These are phyloP conservation scores for Jackrogersella multiformis DNA, from an alignment of 495 filamentous ascomycete genomes.

Conservation along the genomic window DNA sequence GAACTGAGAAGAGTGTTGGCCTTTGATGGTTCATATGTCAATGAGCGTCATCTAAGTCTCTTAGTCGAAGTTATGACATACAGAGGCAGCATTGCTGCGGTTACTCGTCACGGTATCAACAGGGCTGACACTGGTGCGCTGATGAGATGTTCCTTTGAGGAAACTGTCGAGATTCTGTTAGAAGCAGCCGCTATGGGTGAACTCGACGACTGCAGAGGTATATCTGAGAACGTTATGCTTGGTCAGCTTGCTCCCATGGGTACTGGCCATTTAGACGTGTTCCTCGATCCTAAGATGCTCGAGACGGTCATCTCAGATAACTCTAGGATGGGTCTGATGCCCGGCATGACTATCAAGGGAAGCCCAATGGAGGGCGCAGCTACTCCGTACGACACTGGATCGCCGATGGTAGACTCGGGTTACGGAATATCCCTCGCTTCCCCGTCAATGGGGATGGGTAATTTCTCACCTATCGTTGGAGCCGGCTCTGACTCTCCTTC, in stretches of 20 bases:
- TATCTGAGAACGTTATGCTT: conserved; percentile 98
- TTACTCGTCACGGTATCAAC: conserved; percentile 98
- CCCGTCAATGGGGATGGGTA: conserved; percentile 76
- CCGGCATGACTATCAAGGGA: conserved; percentile 76
- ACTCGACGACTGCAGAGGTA: conserved; percentile 95
- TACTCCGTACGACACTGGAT: conserved; percentile 93
- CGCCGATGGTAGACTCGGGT: conserved; percentile 82
- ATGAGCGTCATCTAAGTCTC: conserved; percentile 96
- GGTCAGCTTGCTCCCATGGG: conserved; percentile 96
- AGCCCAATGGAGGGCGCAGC: conserved; percentile 81
- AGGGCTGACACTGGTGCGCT: conserved; percentile 95
- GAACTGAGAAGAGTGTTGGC: conserved; percentile 91
- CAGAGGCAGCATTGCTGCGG: conserved; percentile 89
- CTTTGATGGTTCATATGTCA: conserved; percentile 99
- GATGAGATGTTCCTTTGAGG: conserved; percentile 99
- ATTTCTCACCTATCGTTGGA: conserved; percentile 92
- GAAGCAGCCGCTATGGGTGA: conserved; percentile 95
- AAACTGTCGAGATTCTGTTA: conserved; percentile 96
- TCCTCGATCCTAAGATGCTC: conserved; percentile 92
- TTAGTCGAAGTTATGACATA: conserved; percentile 98
- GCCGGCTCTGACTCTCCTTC: conserved; percentile 76
- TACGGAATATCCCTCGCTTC: conserved; percentile 64
- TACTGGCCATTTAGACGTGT: conserved; percentile 92
- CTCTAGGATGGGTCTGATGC: conserved; percentile 79
- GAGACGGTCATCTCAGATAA: conserved; percentile 94